Evolutionary conservation across 805 yeast species (phyloP).

Genomic region (Cyberlindnera petersonii): DNA sequence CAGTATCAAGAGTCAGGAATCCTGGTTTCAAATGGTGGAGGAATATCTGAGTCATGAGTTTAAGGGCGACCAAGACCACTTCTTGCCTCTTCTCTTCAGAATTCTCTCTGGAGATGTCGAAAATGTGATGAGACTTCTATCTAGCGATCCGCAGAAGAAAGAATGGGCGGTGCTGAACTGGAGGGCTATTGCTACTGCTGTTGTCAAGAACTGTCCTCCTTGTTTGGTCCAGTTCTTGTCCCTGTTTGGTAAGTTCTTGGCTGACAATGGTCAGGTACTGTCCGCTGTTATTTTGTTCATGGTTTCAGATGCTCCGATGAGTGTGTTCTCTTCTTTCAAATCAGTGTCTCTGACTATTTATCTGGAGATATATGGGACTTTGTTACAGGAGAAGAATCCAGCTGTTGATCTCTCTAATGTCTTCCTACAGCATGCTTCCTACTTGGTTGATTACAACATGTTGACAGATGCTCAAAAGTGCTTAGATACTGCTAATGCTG

Average conservation of each 20-base stretch:
- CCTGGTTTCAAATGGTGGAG: slow-evolving; percentile 54
- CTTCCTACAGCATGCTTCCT: slow-evolving; percentile 64
- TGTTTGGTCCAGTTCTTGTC: slow-evolving; percentile 38
- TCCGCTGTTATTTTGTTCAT: slow-evolving; percentile 45
- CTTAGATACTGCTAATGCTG: slow-evolving; percentile 45
- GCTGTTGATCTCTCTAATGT: slow-evolving; percentile 47
- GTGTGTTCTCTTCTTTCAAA: slow-evolving; percentile 20
- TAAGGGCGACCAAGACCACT: slow-evolving; percentile 38
- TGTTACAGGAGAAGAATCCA: slow-evolving; percentile 25
- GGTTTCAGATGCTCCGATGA: slow-evolving; percentile 44
- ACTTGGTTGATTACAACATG: slow-evolving; percentile 64
- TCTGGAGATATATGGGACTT: slow-evolving; percentile 26
- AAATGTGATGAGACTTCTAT: slow-evolving; percentile 48
- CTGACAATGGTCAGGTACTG: slow-evolving; percentile 28
- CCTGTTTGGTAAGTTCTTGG: slow-evolving; percentile 49
- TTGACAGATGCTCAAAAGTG: slow-evolving; percentile 58
- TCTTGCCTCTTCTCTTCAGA: slow-evolving; percentile 55
- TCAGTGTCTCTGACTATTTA: slow-evolving; percentile 29
- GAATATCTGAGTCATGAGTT: slow-evolving; percentile 50
- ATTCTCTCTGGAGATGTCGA: slow-evolving; percentile 59
- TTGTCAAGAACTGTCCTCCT: slow-evolving; percentile 35
- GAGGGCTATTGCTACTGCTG: slow-evolving; percentile 43
- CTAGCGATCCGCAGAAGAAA: slow-evolving; percentile 35
- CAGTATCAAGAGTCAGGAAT: slow-evolving; percentile 56
- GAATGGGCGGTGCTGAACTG: slow-evolving; percentile 51